A percentile compares a stretch with the other conserved stretches of the same genome.
These are phyloP conservation scores for Tetraselmis striata DNA, from an alignment of 139 green algal species.

Conservation along the genomic window DNA sequence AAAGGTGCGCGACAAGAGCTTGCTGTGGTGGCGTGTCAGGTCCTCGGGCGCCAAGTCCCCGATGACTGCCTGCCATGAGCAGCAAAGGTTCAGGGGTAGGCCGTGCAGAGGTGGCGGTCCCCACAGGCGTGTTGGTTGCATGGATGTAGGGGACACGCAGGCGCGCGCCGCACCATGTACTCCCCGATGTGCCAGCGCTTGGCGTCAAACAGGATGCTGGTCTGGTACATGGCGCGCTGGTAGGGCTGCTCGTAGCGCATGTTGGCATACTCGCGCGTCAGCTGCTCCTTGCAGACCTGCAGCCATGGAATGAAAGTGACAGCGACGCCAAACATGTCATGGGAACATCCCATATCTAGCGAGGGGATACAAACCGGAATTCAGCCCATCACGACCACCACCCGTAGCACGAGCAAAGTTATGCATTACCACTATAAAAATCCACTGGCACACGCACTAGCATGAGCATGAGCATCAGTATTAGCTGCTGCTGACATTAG, in stretches of 20 bases:
- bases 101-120: not conserved
- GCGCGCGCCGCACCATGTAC: constrained; percentile 40
- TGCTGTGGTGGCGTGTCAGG: constrained; percentile 11
- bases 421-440: too few relatives aligned
- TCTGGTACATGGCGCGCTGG: constrained; percentile 67
- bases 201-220: constrained; percentile 35
- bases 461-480: too few relatives aligned
- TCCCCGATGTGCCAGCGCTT: constrained; percentile 60
- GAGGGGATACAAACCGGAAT: too few relatives aligned
- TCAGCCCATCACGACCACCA: too few relatives aligned
- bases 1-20: constrained; percentile 15
- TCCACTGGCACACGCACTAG: too few relatives aligned
- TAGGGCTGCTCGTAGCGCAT: constrained; percentile 74
- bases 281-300: constrained; percentile 15
- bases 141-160: too few relatives aligned
- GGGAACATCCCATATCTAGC: not conserved
- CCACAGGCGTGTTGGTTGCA: too few relatives aligned
- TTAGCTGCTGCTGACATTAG: too few relatives aligned
- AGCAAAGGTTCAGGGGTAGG: constrained; percentile 3
- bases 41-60: constrained; percentile 21
- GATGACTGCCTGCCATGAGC: constrained; percentile 32
- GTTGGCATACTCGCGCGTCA: constrained; percentile 52
- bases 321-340: not conserved
- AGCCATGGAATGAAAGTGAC: constrained; percentile 14
- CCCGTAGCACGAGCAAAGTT: too few relatives aligned